Percentiles rank a stretch among this genome's conserved stretches.
Evolutionary conservation across 345 rosid species (phyloP).

Genomic region (Brassica carinata): DNA sequence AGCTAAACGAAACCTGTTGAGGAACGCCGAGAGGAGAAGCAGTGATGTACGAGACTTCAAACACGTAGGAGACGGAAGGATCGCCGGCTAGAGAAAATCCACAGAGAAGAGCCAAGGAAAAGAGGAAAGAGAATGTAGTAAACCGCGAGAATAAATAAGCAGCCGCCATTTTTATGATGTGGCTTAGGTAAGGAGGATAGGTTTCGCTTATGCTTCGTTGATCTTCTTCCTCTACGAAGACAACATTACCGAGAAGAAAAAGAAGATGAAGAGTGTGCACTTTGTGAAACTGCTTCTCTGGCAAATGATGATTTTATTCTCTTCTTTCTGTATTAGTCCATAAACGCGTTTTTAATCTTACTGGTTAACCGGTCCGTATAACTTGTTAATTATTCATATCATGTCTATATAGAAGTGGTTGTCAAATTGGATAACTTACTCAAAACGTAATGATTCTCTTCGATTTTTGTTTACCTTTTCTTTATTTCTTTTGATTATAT

Average conservation of each 20-base stretch:
- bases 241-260: neutral
- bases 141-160: slow-evolving; percentile 26
- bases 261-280: slow-evolving; percentile 39
- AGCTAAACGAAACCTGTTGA: slow-evolving; percentile 61
- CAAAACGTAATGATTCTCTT: slow-evolving; percentile 11
- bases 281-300: slow-evolving; percentile 25
- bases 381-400: neutral
- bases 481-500: slow-evolving; percentile 7
- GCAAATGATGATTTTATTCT: slow-evolving; percentile 23
- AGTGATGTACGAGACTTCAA: slow-evolving; percentile 65
- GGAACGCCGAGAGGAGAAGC: slow-evolving; percentile 87
- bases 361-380: slow-evolving; percentile 14
- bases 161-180: slow-evolving; percentile 19
- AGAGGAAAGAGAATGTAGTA: slow-evolving; percentile 36
- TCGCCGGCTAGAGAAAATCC: slow-evolving; percentile 62
- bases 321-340: neutral
- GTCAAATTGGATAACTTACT: slow-evolving; percentile 9
- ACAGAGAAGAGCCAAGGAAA: slow-evolving; percentile 52
- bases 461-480: neutral
- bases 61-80: slow-evolving; percentile 57
- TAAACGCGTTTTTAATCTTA: slow-evolving; percentile 5
- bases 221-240: neutral
- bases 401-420: neutral
- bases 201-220: neutral
- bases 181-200: neutral